Evolutionary conservation across 2,329 filamentous ascomycete genomes (phyloP).

Genomic region (Magnaporthiopsis poae): DNA sequence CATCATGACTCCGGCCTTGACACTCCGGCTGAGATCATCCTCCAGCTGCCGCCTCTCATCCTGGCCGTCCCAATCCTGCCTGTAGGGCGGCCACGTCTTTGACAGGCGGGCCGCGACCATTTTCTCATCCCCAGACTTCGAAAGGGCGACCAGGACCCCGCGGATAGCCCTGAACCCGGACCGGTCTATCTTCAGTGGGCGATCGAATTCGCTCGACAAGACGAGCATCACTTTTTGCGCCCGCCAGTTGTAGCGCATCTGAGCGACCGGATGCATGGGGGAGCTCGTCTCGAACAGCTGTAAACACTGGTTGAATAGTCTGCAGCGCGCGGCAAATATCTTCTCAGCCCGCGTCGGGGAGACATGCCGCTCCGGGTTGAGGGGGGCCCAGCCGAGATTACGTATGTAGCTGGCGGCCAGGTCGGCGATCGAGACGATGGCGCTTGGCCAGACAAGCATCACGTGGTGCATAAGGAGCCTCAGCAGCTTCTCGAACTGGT

Average conservation of each 20-base stretch:
- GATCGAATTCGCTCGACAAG: slow-evolving; percentile 38
- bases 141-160: slow-evolving; percentile 40
- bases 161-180: slow-evolving; percentile 46
- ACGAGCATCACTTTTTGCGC: slow-evolving; percentile 45
- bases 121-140: slow-evolving; percentile 42
- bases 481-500: slow-evolving; percentile 17
- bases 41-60: slow-evolving; percentile 43
- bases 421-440: slow-evolving; percentile 19
- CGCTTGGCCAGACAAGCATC: slow-evolving; percentile 21
- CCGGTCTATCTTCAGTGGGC: slow-evolving; percentile 40
- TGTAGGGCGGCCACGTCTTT: slow-evolving; percentile 52
- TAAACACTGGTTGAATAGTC: slow-evolving; percentile 32
- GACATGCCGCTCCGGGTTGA: background rate
- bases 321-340: slow-evolving; percentile 14
- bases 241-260: slow-evolving; percentile 44
- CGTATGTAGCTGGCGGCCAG: slow-evolving; percentile 13
- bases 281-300: slow-evolving; percentile 27
- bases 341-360: background rate
- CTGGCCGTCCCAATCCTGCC: slow-evolving; percentile 46
- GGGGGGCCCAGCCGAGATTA: background rate
- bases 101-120: slow-evolving; percentile 38
- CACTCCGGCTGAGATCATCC: slow-evolving; percentile 44
- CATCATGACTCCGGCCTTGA: slow-evolving; percentile 43
- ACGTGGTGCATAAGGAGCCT: slow-evolving; percentile 21
- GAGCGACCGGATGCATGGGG: slow-evolving; percentile 19